Evolutionary conservation across 108 stramenopile species (phyloP).

Genomic region (Skeletonema menzelii): DNA sequence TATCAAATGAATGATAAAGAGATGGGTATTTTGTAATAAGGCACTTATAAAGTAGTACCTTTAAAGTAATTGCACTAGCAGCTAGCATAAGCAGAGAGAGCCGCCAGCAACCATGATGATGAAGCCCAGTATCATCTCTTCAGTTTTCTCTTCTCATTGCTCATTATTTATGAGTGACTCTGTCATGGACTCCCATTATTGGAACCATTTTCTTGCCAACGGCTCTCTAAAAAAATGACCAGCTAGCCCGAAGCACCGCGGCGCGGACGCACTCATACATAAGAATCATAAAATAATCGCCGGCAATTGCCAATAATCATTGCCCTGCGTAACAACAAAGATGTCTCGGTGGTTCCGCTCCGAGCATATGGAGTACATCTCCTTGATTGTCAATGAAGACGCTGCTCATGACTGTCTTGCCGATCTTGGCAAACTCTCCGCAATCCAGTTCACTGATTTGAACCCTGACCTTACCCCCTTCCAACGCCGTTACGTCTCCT

Average conservation of each 20-base stretch:
- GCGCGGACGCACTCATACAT: not conserved
- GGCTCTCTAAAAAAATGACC: not conserved
- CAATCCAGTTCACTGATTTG: constrained; percentile 96
- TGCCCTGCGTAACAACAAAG: constrained; percentile 22
- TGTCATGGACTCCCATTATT: not conserved
- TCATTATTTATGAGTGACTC: not conserved
- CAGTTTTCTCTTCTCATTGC: no score
- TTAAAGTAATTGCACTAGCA: no score
- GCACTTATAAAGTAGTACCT: no score
- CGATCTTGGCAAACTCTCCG: constrained; percentile 90
- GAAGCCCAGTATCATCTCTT: no score
- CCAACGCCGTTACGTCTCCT: constrained; percentile 96
- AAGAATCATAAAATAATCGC: not conserved
- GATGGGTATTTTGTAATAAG: no score
- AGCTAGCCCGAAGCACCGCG: no score
- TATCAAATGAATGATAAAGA: not conserved
- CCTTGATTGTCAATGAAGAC: constrained; percentile 96
- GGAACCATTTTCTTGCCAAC: not conserved
- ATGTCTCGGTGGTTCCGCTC: constrained; percentile 99
- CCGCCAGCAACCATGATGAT: no score
- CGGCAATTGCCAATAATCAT: not conserved
- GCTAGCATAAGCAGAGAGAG: no score
- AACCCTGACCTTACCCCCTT: constrained; percentile 98
- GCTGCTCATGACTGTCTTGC: constrained; percentile 94
- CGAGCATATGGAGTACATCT: constrained; percentile 98